Evolutionary conservation across 2,329 filamentous ascomycete species (phyloP), one percentile per base, ranked within the genome.

Genomic region (Aspergillus ochraceus): DNA sequence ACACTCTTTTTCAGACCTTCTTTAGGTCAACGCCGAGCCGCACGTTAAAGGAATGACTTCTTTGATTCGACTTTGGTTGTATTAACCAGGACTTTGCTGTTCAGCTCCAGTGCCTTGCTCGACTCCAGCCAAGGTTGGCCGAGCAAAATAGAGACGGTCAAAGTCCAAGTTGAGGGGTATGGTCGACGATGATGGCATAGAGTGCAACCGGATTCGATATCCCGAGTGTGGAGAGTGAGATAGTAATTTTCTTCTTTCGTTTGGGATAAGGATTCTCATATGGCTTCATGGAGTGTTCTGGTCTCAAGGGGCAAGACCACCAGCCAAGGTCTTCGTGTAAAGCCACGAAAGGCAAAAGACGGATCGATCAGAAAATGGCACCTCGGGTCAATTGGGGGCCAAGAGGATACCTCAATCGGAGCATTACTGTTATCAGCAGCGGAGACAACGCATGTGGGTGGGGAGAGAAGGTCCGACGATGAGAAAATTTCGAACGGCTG

Each of bases 341-440:
- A 53, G 11, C 49, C 50, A 11, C 20, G 42, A 24, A 47, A 47
- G 45, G 10, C 45, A 47, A 47, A 47, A 24, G 19, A 47, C 19
- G 12, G 20, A 47, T 47, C 52, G 55, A 58, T 61, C 49, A 66
- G 57, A 57, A 24, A 39, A 47, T 20, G 52, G 55, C 45, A 57
- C 24, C 46, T 36, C 49, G 22, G 55, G 56, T 46, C 46, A 49
- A 45, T 59, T 52, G 47, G 19, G 55, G 32, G 55, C 46, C 59
- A 58, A 56, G 39, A 42, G 32, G 6, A 36, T 10, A 14, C 14
- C 36, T 42, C 36, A 20, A 10, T n/a, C 30, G 19, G 24, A 45
- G 20, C 54, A 60, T 36, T 61, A 60, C 65, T 55, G 59, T 62
- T 58, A 60, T 60, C 52, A 55, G 42, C 45, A 19, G 19, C 49